Evolutionary conservation across 2,329 filamentous ascomycete genomes (phyloP).

Genomic region (Sporothrix pallida): DNA sequence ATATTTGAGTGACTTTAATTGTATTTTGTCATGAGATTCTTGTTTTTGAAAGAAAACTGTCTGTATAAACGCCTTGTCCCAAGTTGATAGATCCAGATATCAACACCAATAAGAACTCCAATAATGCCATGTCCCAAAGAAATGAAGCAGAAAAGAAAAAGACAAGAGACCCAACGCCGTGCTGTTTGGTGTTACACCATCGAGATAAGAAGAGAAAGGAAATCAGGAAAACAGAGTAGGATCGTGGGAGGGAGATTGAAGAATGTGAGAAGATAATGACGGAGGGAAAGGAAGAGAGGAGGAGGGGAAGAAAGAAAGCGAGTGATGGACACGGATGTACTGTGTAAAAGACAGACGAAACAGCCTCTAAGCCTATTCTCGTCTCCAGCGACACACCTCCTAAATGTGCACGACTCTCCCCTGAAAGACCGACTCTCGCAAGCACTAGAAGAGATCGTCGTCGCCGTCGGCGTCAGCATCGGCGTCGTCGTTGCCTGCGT

Average conservation of each 20-base stretch:
- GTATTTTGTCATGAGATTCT: too few relatives aligned
- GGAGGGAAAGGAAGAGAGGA: too few relatives aligned
- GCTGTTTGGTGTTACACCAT: slow-evolving; percentile 2
- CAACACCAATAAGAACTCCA: background rate
- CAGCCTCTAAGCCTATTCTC: too few relatives aligned
- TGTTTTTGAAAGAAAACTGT: background rate
- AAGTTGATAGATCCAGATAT: slow-evolving; percentile 11
- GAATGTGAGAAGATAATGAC: too few relatives aligned
- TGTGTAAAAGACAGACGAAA: too few relatives aligned
- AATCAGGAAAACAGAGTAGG: background rate
- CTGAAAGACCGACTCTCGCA: too few relatives aligned
- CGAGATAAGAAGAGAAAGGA: background rate
- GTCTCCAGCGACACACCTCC: too few relatives aligned
- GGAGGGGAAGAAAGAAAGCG: too few relatives aligned
- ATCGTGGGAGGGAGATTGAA: background rate
- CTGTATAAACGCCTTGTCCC: background rate
- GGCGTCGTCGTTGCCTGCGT: slow-evolving; percentile 18
- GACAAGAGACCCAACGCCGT: slow-evolving; percentile 3
- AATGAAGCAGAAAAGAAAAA: background rate
- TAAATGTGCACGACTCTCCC: too few relatives aligned
- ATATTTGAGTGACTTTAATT: background rate
- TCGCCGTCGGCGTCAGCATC: slow-evolving; percentile 26
- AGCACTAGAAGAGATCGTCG: slow-evolving; percentile 16
- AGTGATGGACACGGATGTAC: too few relatives aligned
- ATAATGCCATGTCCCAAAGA: background rate